These are phyloP conservation scores for Harringtonia aguacate DNA, from an alignment of 2,329 filamentous ascomycete species.

Conservation along the genomic window DNA sequence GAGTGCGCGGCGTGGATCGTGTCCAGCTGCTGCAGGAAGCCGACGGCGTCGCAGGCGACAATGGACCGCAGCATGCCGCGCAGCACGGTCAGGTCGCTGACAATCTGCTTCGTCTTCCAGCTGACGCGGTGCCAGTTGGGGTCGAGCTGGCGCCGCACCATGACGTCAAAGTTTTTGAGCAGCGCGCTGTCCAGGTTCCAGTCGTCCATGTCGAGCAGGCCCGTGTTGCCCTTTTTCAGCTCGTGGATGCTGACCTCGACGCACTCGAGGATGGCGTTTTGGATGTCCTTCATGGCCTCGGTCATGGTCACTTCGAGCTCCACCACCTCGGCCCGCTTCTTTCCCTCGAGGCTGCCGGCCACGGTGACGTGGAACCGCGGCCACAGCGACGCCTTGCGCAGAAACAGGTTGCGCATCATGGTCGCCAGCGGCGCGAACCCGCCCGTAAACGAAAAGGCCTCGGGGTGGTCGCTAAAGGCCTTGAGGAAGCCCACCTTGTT, in stretches of 20 bases:
- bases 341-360: conserved; percentile 79
- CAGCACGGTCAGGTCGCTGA: conserved; percentile 75
- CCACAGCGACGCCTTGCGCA: conserved; percentile 82
- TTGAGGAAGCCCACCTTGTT: conserved; percentile 93
- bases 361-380: conserved; percentile 89
- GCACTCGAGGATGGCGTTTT: conserved; percentile 90
- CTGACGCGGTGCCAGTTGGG: conserved; percentile 96
- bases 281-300: conserved; percentile 83
- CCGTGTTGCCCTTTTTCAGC: conserved; percentile 80
- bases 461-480: conserved; percentile 87
- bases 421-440: conserved; percentile 81
- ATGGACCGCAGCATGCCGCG: conserved; percentile 68
- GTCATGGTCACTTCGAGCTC: conserved; percentile 96
- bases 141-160: conserved; percentile 80
- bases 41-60: conserved; percentile 79
- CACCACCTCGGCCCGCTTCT: conserved; percentile 90
- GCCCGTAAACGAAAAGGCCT: conserved; percentile 79
- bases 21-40: conserved; percentile 86
- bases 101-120: conserved; percentile 91
- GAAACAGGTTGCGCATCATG: conserved; percentile 87
- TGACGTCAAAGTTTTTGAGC: conserved; percentile 83
- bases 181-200: conserved; percentile 93
- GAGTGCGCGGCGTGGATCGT: conserved; percentile 87
- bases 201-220: conserved; percentile 90
- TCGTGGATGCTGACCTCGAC: conserved; percentile 92